Percentiles rank a stretch among this genome's conserved stretches.
Conservation (phyloP, 2,329 filamentous ascomycete species). For the Cordyceps pruinosa region DNA sequence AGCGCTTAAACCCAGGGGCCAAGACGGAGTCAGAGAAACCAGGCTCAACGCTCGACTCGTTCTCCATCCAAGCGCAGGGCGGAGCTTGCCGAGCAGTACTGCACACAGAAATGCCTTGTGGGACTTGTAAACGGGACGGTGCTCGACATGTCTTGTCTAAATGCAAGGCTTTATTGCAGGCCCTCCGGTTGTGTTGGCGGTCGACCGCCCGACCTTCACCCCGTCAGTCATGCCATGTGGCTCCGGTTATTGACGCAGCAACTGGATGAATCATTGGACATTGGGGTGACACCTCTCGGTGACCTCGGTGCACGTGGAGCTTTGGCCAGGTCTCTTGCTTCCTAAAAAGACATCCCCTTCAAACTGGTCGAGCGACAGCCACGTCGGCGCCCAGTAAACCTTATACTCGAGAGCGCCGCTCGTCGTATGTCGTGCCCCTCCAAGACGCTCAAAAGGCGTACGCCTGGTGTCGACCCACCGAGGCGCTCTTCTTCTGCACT, state of each 20-base stretch:
- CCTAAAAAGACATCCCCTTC: neutral
- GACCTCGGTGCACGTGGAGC: constrained; percentile 29
- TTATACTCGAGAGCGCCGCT: neutral
- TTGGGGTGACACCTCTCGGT: constrained; percentile 23
- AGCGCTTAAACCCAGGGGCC: too few species aligned
- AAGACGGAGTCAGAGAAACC: too few species aligned
- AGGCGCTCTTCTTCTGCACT: too few species aligned
- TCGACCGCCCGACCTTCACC: neutral
- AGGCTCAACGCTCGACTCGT: too few species aligned
- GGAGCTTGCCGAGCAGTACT: too few species aligned
- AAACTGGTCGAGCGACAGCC: neutral
- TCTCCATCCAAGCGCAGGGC: too few species aligned
- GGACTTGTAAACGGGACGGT: constrained; percentile 19
- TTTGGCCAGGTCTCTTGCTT: constrained; percentile 15
- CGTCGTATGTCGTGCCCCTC: neutral
- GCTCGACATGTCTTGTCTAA: constrained; percentile 9
- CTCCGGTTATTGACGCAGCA: constrained; percentile 15
- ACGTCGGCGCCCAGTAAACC: neutral
- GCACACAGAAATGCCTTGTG: constrained; percentile 32
- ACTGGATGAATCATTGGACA: constrained; percentile 23
- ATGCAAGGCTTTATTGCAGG: neutral
- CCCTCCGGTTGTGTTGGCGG: too few species aligned
- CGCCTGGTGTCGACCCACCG: neutral
- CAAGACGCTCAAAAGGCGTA: neutral
- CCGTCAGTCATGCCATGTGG: neutral